Percentiles rank a stretch among this genome's conserved stretches.
Evolutionary conservation across 176 grass and related monocot genomes (phyloP).

Genomic region (Oryza coarctata): DNA sequence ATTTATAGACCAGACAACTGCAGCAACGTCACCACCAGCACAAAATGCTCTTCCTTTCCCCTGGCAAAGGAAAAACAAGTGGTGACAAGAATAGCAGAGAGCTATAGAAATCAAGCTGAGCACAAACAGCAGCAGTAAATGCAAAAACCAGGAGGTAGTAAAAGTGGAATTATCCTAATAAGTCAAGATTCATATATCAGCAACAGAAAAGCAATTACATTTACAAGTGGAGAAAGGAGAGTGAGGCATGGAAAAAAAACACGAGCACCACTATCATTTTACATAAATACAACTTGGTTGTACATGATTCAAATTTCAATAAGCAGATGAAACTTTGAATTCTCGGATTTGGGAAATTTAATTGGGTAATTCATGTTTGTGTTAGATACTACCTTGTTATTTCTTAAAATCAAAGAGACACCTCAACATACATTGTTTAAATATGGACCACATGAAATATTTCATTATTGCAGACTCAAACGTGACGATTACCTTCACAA

Average conservation of each 20-base stretch:
- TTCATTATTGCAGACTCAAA: background rate
- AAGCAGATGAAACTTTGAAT: background rate
- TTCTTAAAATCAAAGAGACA: background rate
- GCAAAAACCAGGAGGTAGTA: background rate
- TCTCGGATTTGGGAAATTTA: background rate
- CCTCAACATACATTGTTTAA: background rate
- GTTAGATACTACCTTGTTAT: background rate
- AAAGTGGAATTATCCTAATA: constrained; percentile 14
- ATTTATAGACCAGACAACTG: constrained; percentile 48
- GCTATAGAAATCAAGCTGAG: constrained; percentile 9
- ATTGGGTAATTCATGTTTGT: background rate
- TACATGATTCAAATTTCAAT: background rate
- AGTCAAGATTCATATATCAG: constrained; percentile 18
- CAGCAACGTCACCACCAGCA: constrained; percentile 90
- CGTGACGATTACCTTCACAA: constrained; percentile 65
- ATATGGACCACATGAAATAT: background rate
- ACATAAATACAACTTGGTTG: background rate
- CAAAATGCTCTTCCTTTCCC: constrained; percentile 98
- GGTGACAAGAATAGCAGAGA: constrained; percentile 11
- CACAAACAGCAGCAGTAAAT: background rate
- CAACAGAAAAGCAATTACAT: background rate
- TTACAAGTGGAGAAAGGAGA: background rate
- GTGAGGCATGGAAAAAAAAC: background rate
- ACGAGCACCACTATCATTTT: background rate
- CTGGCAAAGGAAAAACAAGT: constrained; percentile 48